Percentiles rank a stretch among this genome's conserved stretches.
These are phyloP conservation scores for Russula vinacea DNA, from an alignment of 768 basidiomycete species.

Conservation along the genomic window DNA sequence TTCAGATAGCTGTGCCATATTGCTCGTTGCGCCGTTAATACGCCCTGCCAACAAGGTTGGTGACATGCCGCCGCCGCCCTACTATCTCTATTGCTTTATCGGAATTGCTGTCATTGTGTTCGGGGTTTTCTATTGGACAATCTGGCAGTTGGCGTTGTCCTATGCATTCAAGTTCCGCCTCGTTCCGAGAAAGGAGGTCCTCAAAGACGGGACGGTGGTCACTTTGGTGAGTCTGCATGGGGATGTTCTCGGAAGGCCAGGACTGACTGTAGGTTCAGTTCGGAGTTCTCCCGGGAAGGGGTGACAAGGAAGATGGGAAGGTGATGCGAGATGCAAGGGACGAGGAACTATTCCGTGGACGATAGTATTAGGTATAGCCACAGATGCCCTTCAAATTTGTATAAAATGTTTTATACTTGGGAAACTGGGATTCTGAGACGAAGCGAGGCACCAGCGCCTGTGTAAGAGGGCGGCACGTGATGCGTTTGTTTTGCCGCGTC, in stretches of 20 bases:
- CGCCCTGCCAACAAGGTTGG: slow-evolving; percentile 52
- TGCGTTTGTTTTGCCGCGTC: too few species aligned
- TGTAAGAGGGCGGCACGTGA: too few species aligned
- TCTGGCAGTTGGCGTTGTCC: slow-evolving; percentile 51
- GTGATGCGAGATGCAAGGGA: background rate
- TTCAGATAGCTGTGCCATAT: slow-evolving; percentile 36
- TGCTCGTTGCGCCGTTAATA: slow-evolving; percentile 56
- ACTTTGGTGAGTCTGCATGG: slow-evolving; percentile 41
- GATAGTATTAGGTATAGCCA: background rate
- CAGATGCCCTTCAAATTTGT: background rate
- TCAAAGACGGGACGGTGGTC: slow-evolving; percentile 54
- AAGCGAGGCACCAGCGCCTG: too few species aligned
- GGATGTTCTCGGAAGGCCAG: background rate
- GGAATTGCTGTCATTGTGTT: slow-evolving; percentile 48
- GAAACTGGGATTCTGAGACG: too few species aligned
- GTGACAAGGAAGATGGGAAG: slow-evolving; percentile 1
- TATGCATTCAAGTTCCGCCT: slow-evolving; percentile 48
- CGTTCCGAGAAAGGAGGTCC: slow-evolving; percentile 45
- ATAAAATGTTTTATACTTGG: background rate
- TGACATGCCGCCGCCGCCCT: slow-evolving; percentile 60
- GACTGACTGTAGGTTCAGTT: background rate
- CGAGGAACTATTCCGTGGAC: background rate
- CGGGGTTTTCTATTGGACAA: slow-evolving; percentile 53
- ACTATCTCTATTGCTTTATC: slow-evolving; percentile 57
- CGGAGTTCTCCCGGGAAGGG: slow-evolving; percentile 20